Base-by-base conservation (phyloP, 495 filamentous ascomycete genomes). In the Xylaria bambusicola region DNA sequence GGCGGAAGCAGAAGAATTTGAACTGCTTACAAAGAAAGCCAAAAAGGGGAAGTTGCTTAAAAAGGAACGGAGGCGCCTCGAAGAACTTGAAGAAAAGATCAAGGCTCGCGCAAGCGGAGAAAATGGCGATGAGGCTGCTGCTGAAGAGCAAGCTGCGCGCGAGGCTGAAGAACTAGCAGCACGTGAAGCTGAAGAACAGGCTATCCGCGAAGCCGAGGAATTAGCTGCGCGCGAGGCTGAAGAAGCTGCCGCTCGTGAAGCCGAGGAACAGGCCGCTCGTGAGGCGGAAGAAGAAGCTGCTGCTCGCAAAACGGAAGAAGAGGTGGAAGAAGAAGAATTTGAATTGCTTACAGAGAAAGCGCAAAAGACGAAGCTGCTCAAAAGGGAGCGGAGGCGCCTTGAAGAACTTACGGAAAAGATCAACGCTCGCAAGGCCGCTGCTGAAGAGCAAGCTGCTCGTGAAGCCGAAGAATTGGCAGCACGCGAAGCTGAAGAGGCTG, bases 361-460 rank as follows among this genome's bases (percentile, higher is more conserved):
- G 68, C 65, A 21, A 67, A 74, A 51, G 71, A 74, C 51, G 54
- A 68, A 33, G 62, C 62, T 13, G 50, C 61, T 7, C 69, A 61
- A 10, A 71, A 77, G 56, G 68, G n/a, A n/a, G n/a, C n/a, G n/a
- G n/a, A n/a, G n/a, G n/a, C n/a, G n/a, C n/a, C n/a, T n/a, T n/a
- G n/a, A n/a, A n/a, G n/a, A n/a, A n/a, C n/a, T n/a, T n/a, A n/a
- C 63, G 9, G 72, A 79, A 44, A 72, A 80, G 62, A 29, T 66
- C 50, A 62, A 48, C 9, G 62, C 52, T 20, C 52, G 26, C 15
- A 41, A 64, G n/a, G 60, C 56, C 2, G 56, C n/a, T n/a, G n/a
- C n/a, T n/a, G n/a, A 61, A 12, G 65, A 62, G 51, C 48, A 55
- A 13, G 62, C 58, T 7, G 62, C 52, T 38, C 7, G 6, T 27